These are phyloP conservation scores for Plantago major DNA, from an alignment of 257 asterid species.

Conservation along the genomic window DNA sequence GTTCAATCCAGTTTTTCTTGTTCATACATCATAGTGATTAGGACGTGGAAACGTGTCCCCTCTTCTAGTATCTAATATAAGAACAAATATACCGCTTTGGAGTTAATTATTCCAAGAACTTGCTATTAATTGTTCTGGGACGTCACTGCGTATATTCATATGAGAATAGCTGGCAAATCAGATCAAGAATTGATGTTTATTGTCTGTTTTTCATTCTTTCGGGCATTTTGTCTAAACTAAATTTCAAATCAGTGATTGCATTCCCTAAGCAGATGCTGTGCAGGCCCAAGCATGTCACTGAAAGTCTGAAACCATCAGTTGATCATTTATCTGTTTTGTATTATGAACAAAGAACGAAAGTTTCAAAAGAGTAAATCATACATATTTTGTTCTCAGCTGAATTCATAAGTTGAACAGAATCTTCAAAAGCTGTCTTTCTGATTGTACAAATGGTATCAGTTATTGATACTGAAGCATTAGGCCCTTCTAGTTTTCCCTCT, in stretches of 20 bases:
- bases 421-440: slow-evolving; percentile 8
- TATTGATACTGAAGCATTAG: slow-evolving; percentile 12
- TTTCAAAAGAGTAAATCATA: background rate
- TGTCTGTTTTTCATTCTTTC: background rate
- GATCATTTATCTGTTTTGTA: no score
- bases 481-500: slow-evolving; percentile 7
- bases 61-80: background rate
- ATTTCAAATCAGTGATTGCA: background rate
- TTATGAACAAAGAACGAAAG: no score
- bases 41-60: background rate
- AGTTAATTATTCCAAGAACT: background rate
- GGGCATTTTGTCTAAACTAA: background rate
- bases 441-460: slow-evolving; percentile 20
- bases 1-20: background rate
- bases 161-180: background rate
- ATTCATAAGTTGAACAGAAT: no score
- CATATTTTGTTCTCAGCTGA: background rate
- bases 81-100: background rate
- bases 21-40: background rate
- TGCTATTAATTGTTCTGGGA: background rate
- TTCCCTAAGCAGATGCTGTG: no score
- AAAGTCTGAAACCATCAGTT: no score
- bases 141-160: background rate
- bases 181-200: background rate
- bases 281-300: no score